Conservation (phyloP, 1,284 basidiomycete species). For the Apiotrichum siamense region DNA sequence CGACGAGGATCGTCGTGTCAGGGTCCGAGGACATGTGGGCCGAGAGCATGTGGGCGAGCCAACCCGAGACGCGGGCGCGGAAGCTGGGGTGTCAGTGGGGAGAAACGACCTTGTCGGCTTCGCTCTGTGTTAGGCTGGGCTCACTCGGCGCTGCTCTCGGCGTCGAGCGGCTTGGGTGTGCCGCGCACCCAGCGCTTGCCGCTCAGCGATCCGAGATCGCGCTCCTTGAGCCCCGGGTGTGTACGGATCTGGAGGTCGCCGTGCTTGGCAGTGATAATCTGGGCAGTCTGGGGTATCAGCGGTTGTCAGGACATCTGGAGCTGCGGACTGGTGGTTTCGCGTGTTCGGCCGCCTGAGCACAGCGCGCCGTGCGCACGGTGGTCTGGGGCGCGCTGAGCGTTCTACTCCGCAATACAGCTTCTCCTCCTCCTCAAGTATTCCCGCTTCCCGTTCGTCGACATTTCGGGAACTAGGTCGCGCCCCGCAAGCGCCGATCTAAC, state of each 20-base stretch:
- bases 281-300: conserved; percentile 28
- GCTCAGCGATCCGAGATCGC: conserved; percentile 33
- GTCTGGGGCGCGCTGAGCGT: too few relatives aligned
- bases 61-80: conserved; percentile 14
- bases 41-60: conserved; percentile 19
- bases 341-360: too few relatives aligned
- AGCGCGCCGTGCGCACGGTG: too few relatives aligned
- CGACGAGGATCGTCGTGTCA: conserved; percentile 24
- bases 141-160: conserved; percentile 25
- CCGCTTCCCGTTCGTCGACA: too few relatives aligned
- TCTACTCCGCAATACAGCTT: too few relatives aligned
- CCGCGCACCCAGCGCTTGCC: conserved; percentile 25
- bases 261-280: conserved; percentile 27
- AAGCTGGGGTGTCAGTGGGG: conserved; percentile 10
- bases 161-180: conserved; percentile 25
- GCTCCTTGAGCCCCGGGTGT: conserved; percentile 27
- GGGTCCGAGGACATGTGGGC: conserved; percentile 1
- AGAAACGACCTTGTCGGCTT: background rate
- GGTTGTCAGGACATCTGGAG: background rate
- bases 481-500: background rate
- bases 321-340: too few relatives aligned
- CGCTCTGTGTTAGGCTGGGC: background rate
- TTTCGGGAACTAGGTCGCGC: too few relatives aligned
- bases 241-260: conserved; percentile 14
- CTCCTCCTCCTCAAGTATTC: too few relatives aligned